Evolutionary conservation across 805 yeast genomes (phyloP), one percentile per base, ranked within the genome.

Genomic region (Pichia nakasei): DNA sequence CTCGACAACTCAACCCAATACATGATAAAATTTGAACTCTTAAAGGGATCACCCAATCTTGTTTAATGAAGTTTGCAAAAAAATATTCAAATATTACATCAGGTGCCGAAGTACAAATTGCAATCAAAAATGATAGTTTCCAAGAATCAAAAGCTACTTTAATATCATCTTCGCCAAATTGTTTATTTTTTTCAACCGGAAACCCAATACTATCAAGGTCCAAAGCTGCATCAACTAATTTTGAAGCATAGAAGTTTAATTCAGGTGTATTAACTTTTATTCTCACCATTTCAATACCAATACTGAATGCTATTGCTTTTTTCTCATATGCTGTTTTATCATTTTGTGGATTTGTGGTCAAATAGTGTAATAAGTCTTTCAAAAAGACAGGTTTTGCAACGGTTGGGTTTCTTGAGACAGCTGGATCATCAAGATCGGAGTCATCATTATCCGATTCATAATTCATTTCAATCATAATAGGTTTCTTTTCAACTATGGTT

Each of bases 1-100:
- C 87, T 47, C 95, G 63, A 0, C 88, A 86, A 3, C 85, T 75
- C 21, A 88, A 63, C 0, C 89, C 81, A 12, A 86, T 56, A 0
- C 85, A 65, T 5, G 89, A 76, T 18, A 93, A 60, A 9, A 89
- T 67, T 24, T 75, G 64, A 63, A 89, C 68, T 39, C 97, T 63
- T 47, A 82, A 89, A 48, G 84, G 93, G 18, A 93, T 59, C 0
- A 95, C 86, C 48, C 82, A 77, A 55, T 91, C 98, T 0, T 89
- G 88, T 0, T 72, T 68, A 31, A 76, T 65, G 17, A 88, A 64
- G 17, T 80, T 58, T 22, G 66, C 56, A 35, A 75, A 60, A 0
- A 80, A 56, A 22, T 70, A 67, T 1, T 64, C 55, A 0, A 86
- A 78, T 3, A 67, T 52, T 8, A 31, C 41, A 4, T 70, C 66